Base-by-base conservation (phyloP, 148 eudicot species). In the Rhododendron vialii region DNA sequence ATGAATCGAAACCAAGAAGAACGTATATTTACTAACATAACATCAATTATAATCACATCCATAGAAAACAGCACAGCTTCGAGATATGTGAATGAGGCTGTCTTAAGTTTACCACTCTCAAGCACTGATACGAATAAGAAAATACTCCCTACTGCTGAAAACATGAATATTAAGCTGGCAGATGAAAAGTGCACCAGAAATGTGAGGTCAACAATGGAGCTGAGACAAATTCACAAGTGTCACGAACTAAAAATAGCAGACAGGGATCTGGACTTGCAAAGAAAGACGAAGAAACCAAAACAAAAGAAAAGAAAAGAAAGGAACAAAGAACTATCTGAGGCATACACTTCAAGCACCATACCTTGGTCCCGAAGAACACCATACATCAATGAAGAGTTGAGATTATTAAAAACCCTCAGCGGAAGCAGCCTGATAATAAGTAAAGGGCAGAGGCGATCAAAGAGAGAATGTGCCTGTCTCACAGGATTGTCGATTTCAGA, bases 371-470 rank as follows among this genome's bases (percentile, higher is more conserved):
- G 83, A 86, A 65, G 50, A 81, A 90, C 91, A 81, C 93, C 92
- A 92, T 95, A 95, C 82, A 94, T 86, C 85, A 85, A 84, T 82
- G 84, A 85, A 82, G 94, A 90, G 86, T 87, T 88, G 82, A 93
- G 88, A 83, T 95, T 92, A 88, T 94, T 83, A 57, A 95, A 95
- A 78, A 95, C 93, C 85, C 92, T 90, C 80, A 94, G 76, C 22
- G 98, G 98, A 83, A 95, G 96, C 87, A 95, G 89, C 92, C 90
- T 93, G 89, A 94, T 90, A 33, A 94, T 76, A 63, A 95, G 95
- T 85, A 95, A 88, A 59, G 98, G 98, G 89, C 94, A 94, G 83
- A 95, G 94, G 87, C 89, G 92, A 85, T 84, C 88, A 87, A 94
- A 95, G 73, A 94, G 89, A 88, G 88, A 65, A 24, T 86, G 88